These are phyloP conservation scores for Chaetomium fimeti DNA, from an alignment of 495 filamentous ascomycete genomes.

Conservation along the genomic window DNA sequence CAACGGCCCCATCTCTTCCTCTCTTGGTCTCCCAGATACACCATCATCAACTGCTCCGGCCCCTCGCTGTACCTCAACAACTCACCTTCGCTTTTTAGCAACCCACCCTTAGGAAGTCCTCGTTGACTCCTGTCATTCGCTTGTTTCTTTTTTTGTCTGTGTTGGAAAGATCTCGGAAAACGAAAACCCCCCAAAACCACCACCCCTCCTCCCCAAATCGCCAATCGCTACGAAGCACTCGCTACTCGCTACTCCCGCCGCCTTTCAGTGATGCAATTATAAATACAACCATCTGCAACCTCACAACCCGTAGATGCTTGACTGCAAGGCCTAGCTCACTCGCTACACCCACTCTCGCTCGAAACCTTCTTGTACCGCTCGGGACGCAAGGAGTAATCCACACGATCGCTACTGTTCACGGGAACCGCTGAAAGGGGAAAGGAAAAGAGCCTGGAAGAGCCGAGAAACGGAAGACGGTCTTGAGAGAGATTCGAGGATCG, in stretches of 20 bases:
- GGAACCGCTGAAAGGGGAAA: slow-evolving; percentile 16
- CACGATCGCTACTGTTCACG: slow-evolving; percentile 38
- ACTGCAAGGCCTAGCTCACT: slow-evolving; percentile 27
- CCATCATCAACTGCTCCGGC: slow-evolving; percentile 37
- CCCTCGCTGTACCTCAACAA: slow-evolving; percentile 40
- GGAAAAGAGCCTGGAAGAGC: slow-evolving; percentile 25
- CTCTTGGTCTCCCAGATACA: slow-evolving; percentile 37
- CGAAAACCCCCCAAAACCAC: slow-evolving; percentile 26
- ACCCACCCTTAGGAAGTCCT: slow-evolving; percentile 56
- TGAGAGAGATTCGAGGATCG: background rate
- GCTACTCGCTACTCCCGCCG: slow-evolving; percentile 13
- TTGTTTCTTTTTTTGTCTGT: slow-evolving; percentile 47
- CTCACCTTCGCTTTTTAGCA: slow-evolving; percentile 54
- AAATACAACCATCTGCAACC: slow-evolving; percentile 18
- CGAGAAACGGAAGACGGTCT: slow-evolving; percentile 19
- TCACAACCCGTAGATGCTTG: slow-evolving; percentile 25
- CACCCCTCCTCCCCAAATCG: slow-evolving; percentile 4
- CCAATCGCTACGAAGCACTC: slow-evolving; percentile 5
- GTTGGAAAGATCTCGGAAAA: slow-evolving; percentile 37
- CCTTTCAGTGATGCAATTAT: slow-evolving; percentile 19
- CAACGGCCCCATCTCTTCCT: slow-evolving; percentile 31
- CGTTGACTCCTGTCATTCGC: slow-evolving; percentile 65
- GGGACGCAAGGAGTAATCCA: slow-evolving; percentile 27
- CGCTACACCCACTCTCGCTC: slow-evolving; percentile 25
- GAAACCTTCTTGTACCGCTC: slow-evolving; percentile 18